phyloP scores from a whole-genome alignment of 768 basidiomycete genomes.

The Boletus vermiculosoides region DNA sequence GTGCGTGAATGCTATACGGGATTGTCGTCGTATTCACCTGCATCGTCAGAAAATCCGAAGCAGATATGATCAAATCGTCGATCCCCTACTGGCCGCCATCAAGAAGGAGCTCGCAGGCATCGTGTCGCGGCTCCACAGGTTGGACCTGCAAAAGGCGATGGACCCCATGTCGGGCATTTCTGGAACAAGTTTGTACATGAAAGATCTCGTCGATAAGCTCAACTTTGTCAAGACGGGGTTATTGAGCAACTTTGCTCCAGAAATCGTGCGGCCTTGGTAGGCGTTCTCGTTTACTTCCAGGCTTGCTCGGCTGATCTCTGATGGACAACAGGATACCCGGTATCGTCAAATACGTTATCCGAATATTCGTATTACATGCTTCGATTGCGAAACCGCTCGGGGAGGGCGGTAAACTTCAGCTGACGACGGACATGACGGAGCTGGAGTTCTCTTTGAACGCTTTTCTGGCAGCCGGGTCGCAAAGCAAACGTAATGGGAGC shows the following conservation, averaged over 20 bases:
- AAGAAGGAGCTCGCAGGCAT: slow-evolving; percentile 79
- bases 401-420: slow-evolving; percentile 90
- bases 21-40: background rate
- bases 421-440: slow-evolving; percentile 95
- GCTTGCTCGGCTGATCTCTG: slow-evolving; percentile 1
- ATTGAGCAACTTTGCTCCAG: slow-evolving; percentile 72
- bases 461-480: slow-evolving; percentile 61
- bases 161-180: slow-evolving; percentile 59
- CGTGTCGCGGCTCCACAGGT: slow-evolving; percentile 78
- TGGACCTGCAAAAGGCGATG: slow-evolving; percentile 72
- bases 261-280: slow-evolving; percentile 75
- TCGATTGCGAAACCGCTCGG: slow-evolving; percentile 90
- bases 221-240: slow-evolving; percentile 78
- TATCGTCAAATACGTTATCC: slow-evolving; percentile 77
- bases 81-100: slow-evolving; percentile 65
- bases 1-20: slow-evolving; percentile 39
- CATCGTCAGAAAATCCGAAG: slow-evolving; percentile 22
- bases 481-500: slow-evolving; percentile 59
- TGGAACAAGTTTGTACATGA: slow-evolving; percentile 78
- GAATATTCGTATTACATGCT: slow-evolving; percentile 89
- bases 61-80: slow-evolving; percentile 55
- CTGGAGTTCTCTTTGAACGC: slow-evolving; percentile 89
- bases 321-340: slow-evolving; percentile 48
- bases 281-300: background rate
- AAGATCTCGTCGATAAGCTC: slow-evolving; percentile 75